Percentiles rank a stretch among this genome's conserved stretches.
phyloP scores from a whole-genome alignment of 805 yeast species.

The Yarrowia osloensis region DNA sequence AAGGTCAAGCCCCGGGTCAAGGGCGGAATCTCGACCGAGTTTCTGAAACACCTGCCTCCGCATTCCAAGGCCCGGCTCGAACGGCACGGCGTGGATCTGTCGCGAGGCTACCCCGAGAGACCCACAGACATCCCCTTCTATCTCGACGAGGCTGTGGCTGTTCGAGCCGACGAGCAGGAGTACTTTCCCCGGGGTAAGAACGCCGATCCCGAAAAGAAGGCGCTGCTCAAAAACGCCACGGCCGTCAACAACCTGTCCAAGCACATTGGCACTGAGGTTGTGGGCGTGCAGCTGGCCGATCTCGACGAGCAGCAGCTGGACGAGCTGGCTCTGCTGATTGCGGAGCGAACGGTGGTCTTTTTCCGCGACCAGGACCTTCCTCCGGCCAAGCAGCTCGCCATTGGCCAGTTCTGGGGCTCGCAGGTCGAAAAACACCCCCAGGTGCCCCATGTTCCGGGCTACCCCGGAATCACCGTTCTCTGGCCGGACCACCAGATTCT shows the following conservation, averaged over 20 bases:
- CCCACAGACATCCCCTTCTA: slow-evolving; percentile 46
- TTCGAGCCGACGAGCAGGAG: slow-evolving; percentile 42
- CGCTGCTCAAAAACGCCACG: slow-evolving; percentile 47
- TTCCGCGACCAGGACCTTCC: slow-evolving; percentile 52
- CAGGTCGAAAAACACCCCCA: slow-evolving; percentile 49
- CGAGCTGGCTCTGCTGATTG: slow-evolving; percentile 51
- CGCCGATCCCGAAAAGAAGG: slow-evolving; percentile 47
- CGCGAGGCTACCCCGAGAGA: slow-evolving; percentile 47
- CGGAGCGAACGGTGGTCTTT: slow-evolving; percentile 55
- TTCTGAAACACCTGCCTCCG: slow-evolving; percentile 1
- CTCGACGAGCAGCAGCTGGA: slow-evolving; percentile 50
- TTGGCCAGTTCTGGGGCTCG: slow-evolving; percentile 52
- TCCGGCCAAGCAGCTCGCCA: slow-evolving; percentile 46
- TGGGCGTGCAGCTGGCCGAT: slow-evolving; percentile 50
- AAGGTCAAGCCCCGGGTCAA: slow-evolving; percentile 17
- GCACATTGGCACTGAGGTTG: slow-evolving; percentile 53
- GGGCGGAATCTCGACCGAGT: slow-evolving; percentile 25
- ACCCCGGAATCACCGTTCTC: slow-evolving; percentile 48
- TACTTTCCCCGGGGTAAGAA: slow-evolving; percentile 45
- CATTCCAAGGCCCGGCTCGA: slow-evolving; percentile 39
- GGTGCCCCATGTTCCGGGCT: slow-evolving; percentile 44
- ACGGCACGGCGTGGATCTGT: slow-evolving; percentile 45
- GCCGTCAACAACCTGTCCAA: slow-evolving; percentile 51
- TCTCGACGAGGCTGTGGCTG: slow-evolving; percentile 47
- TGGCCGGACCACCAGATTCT: slow-evolving; percentile 47